Evolutionary conservation across 805 yeast genomes (phyloP), one percentile per base, ranked within the genome.

Genomic region (Candida dajiaensis): DNA sequence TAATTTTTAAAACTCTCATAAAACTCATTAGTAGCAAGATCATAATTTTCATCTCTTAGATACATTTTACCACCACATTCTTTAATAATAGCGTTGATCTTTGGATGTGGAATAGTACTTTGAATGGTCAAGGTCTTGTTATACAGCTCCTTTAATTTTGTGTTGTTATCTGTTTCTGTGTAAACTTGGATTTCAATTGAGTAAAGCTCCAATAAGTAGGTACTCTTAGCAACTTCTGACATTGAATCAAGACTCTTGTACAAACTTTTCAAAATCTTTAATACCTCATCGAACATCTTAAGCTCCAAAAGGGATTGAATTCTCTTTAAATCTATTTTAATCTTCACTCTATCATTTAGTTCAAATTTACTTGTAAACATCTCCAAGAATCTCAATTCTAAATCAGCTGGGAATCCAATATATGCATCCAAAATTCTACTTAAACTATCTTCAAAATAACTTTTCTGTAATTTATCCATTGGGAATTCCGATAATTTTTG

Each of bases 1-100:
- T 75, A 81, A 44, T 74, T 75, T 50, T 77, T 77, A 59, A 80
- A 80, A 26, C 80, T 68, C 50, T 75, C 81, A 52, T 76, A 76
- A 46, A 80, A 76, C 46, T 68, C 73, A 46, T 72, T 71, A 10
- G 81, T 68, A 0, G 87, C 89, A 42, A 62, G 63, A 29, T 74
- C 78, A 69, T 75, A 86, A 50, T 80, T 77, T 13, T 74, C 75
- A 42, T 77, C 74, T 49, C 76, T 70, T 73, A 85, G 80, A 42
- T 77, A 74, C 51, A 86, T 72, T 44, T 79, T 74, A 2, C 89
- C 95, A 0, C 89, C 87, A 52, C 88, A 81, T 60, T 86, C 92
- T 50, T 79, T 74, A 22, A 87, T 75, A n/a, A 83, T 76, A 1
- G 92, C 96, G 62, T 81, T 69, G 23, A 84, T 80, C 41, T 75